Evolutionary conservation across 1,139 yeast species (phyloP).

Genomic region (Pichia sp.): DNA sequence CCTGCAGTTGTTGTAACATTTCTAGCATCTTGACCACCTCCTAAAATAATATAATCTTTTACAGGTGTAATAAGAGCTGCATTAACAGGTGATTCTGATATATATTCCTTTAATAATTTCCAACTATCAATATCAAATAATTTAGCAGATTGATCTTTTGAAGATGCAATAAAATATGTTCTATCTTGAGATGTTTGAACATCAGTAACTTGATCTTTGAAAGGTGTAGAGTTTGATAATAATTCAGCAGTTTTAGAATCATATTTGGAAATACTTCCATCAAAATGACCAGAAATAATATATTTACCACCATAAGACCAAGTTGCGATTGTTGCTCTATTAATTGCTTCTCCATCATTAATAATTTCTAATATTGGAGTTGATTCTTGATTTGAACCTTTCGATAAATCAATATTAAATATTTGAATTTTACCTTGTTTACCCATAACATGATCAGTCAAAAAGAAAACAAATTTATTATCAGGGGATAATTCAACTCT

Average conservation of each 20-base stretch:
- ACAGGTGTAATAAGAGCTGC: conserved; percentile 91
- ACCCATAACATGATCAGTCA: conserved; percentile 93
- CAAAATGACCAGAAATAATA: conserved; percentile 82
- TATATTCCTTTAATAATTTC: conserved; percentile 65
- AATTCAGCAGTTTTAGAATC: conserved; percentile 72
- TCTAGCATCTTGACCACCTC: conserved; percentile 99
- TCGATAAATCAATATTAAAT: conserved; percentile 48
- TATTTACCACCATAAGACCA: conserved; percentile 75
- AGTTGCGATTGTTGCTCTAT: conserved; percentile 78
- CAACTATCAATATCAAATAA: conserved; percentile 75
- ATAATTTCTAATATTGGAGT: conserved; percentile 60
- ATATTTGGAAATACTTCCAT: conserved; percentile 78
- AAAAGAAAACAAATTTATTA: conserved; percentile 61
- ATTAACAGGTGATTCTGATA: conserved; percentile 92
- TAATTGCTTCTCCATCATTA: conserved; percentile 43
- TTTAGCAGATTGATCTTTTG: conserved; percentile 87
- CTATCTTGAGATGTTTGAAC: conserved; percentile 83
- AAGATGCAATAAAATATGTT: conserved; percentile 86
- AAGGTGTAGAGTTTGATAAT: conserved; percentile 50
- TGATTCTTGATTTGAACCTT: conserved; percentile 33
- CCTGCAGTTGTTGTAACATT: conserved; percentile 95
- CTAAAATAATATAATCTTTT: conserved; percentile 86
- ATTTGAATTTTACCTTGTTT: conserved; percentile 71
- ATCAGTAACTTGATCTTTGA: conserved; percentile 78
- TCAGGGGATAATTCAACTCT: conserved; percentile 83